Conservation (phyloP, 371 early-diverging fungal species). For the Choanephora cucurbitarum region DNA sequence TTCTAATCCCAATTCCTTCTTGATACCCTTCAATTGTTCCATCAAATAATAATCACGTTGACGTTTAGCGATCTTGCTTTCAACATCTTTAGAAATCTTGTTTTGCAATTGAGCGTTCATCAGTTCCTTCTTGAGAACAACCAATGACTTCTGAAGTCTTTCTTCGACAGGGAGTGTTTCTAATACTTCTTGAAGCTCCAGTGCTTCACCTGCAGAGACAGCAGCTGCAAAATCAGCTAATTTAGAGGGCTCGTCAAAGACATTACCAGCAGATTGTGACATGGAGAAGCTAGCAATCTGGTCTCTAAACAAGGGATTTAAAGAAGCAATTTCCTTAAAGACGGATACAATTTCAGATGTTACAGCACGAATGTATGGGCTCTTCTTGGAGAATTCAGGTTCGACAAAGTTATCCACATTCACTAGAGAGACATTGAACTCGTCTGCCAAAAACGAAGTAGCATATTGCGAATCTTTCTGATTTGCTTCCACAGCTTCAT, state of each 20-base stretch:
- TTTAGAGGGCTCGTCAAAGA: constrained; percentile 92
- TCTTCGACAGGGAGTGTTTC: constrained; percentile 89
- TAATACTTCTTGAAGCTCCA: constrained; percentile 91
- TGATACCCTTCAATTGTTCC: constrained; percentile 98
- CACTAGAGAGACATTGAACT: constrained; percentile 78
- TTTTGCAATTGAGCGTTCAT: constrained; percentile 95
- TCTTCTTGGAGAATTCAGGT: constrained; percentile 82
- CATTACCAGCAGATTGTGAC: constrained; percentile 93
- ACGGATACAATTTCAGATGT: constrained; percentile 96
- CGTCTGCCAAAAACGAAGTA: constrained; percentile 62
- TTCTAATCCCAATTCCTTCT: constrained; percentile 96
- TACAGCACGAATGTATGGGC: constrained; percentile 86
- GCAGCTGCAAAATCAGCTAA: constrained; percentile 97
- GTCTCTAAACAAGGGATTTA: constrained; percentile 94
- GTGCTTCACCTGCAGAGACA: constrained; percentile 86
- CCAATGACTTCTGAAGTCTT: constrained; percentile 86
- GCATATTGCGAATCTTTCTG: constrained; percentile 34
- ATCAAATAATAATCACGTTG: constrained; percentile 97
- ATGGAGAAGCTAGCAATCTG: constrained; percentile 96
- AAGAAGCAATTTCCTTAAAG: constrained; percentile 90
- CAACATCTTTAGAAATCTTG: constrained; percentile 95
- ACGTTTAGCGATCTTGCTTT: constrained; percentile 92
- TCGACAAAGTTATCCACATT: constrained; percentile 87
- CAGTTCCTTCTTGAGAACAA: constrained; percentile 94
- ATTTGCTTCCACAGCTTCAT: constrained; percentile 17